Conservation (phyloP, 441 rosid genomes). For the Pelargonium cotyledonis region DNA sequence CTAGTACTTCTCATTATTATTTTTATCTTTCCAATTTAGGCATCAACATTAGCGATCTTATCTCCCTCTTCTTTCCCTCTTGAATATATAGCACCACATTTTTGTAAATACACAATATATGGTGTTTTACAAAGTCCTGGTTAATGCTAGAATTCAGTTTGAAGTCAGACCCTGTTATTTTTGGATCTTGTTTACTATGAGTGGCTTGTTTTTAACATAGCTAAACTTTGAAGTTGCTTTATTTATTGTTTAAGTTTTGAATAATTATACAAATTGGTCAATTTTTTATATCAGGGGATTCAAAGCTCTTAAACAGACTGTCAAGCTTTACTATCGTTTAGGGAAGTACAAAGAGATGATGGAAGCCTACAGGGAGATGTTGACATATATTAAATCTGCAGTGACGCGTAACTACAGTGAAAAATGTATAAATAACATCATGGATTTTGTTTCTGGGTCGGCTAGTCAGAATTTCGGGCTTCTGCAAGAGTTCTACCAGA, state of each 20-base stretch:
- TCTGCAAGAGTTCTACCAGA: constrained; percentile 87
- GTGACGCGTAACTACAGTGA: constrained; percentile 97
- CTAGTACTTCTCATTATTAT: background rate
- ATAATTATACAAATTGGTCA: background rate
- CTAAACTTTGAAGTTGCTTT: background rate
- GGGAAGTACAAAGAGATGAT: constrained; percentile 88
- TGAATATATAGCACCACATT: background rate
- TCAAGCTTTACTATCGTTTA: constrained; percentile 88
- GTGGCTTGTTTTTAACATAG: background rate
- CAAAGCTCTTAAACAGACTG: constrained; percentile 95
- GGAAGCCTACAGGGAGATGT: constrained; percentile 91
- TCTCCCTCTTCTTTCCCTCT: too few species aligned
- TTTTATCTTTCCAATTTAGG: too few species aligned
- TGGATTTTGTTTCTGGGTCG: constrained; percentile 99
- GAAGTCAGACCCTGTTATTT: background rate
- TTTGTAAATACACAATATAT: background rate
- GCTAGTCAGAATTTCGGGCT: constrained; percentile 88
- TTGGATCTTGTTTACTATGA: background rate
- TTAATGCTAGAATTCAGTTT: background rate
- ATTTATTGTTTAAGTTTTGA: too few species aligned
- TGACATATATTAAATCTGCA: constrained; percentile 92
- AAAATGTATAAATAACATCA: constrained; percentile 93
- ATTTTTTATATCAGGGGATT: constrained; percentile 63
- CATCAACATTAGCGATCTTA: too few species aligned
- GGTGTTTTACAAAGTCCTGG: background rate